Conservation (phyloP, 495 filamentous ascomycete genomes). For the Rusavskia elegans region DNA sequence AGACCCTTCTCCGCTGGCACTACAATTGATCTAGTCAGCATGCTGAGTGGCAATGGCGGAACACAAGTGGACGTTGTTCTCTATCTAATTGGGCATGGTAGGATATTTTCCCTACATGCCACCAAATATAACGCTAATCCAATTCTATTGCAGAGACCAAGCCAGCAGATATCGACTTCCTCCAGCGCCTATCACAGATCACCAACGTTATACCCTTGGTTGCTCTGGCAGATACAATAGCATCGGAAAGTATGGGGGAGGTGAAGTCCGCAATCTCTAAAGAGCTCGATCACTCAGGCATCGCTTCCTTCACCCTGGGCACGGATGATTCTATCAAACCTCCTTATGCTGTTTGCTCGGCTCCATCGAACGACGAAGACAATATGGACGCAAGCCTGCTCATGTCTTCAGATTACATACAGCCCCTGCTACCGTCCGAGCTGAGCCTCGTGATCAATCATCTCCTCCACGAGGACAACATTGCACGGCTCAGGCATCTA, state of each 20-base stretch:
- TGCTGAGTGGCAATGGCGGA: conserved; percentile 76
- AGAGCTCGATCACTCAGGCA: conserved; percentile 41
- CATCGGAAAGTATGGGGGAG: conserved; percentile 36
- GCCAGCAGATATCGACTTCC: conserved; percentile 57
- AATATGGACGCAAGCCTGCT: conserved; percentile 90
- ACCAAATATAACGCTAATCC: conserved; percentile 1
- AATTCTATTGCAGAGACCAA: conserved; percentile 42
- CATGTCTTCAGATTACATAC: conserved; percentile 87
- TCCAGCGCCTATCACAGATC: conserved; percentile 54
- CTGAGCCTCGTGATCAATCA: conserved; percentile 50
- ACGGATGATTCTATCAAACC: conserved; percentile 13
- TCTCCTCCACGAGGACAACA: conserved; percentile 64
- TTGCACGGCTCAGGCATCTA: conserved; percentile 74
- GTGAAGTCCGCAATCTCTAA: conserved; percentile 46
- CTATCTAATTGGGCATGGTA: conserved; percentile 58
- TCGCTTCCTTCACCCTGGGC: conserved; percentile 58
- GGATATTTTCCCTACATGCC: conserved; percentile 8
- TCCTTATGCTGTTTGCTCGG: conserved; percentile 73
- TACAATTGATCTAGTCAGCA: conserved; percentile 52
- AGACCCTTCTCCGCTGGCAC: conserved; percentile 42
- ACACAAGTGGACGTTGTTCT: conserved; percentile 80
- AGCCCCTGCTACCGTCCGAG: conserved; percentile 69
- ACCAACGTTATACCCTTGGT: conserved; percentile 83
- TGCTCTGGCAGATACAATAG: conserved; percentile 58
- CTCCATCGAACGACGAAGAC: conserved; percentile 58